Evolutionary conservation across 495 filamentous ascomycete genomes (phyloP).

Genomic region (Aspergillus sparsus): DNA sequence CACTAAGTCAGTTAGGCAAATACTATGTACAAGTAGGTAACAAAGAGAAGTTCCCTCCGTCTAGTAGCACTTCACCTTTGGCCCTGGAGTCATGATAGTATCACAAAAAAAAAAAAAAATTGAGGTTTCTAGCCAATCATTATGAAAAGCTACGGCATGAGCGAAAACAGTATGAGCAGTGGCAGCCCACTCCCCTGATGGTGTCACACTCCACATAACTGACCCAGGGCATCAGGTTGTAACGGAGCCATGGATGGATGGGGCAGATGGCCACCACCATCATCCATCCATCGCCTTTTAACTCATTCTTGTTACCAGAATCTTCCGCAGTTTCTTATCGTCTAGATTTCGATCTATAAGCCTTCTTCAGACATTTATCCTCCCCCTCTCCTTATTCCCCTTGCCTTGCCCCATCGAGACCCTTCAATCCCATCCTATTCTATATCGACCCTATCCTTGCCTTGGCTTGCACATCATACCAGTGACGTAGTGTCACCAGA

Average conservation of each 20-base stretch:
- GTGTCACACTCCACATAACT: slow-evolving; percentile 27
- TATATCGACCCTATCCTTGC: background rate
- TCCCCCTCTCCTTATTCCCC: background rate
- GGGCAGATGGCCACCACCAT: slow-evolving; percentile 13
- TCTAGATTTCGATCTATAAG: no score
- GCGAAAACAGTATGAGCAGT: slow-evolving; percentile 7
- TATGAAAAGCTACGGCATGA: background rate
- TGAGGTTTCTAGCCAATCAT: background rate
- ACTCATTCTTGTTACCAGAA: slow-evolving; percentile 5
- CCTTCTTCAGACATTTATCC: background rate
- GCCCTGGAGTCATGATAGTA: background rate
- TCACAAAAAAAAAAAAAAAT: no score
- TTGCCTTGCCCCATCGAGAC: background rate
- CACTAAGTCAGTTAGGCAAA: no score
- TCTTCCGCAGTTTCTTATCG: background rate
- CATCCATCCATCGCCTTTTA: slow-evolving; percentile 1
- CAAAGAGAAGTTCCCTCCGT: no score
- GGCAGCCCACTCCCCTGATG: slow-evolving; percentile 7
- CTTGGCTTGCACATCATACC: slow-evolving; percentile 5
- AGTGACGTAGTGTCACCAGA: slow-evolving; percentile 25
- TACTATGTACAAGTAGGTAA: no score
- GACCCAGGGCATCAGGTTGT: slow-evolving; percentile 21
- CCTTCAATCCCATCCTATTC: background rate
- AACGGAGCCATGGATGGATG: slow-evolving; percentile 27
- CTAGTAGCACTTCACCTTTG: no score